Conservation (phyloP, 306 rosid species). For the Gastrolobium villosum region DNA sequence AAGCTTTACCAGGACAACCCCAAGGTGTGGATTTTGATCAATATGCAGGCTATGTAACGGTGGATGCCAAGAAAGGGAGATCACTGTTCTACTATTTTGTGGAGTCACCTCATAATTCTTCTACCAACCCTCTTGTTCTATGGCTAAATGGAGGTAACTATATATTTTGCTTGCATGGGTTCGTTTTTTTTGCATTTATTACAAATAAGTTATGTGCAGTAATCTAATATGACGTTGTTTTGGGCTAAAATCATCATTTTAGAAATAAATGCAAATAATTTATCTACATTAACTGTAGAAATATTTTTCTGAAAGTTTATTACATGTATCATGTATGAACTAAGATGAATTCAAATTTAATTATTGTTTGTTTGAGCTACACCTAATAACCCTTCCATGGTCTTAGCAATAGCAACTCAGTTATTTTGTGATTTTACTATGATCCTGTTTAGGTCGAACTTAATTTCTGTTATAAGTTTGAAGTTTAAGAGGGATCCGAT, state of each 20-base stretch:
- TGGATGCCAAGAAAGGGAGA: conserved; percentile 47
- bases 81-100: conserved; percentile 53
- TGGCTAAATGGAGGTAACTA: conserved; percentile 57
- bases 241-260: no score
- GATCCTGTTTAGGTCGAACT: not conserved
- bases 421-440: not conserved
- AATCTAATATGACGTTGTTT: no score
- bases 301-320: no score
- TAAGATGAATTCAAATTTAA: not conserved
- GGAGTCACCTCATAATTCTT: conserved; percentile 51
- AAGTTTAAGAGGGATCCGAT: not conserved
- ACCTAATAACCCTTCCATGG: not conserved
- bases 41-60: conserved; percentile 47
- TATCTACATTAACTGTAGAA: no score
- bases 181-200: no score
- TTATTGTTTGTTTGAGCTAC: conserved; percentile 7
- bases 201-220: no score
- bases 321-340: not conserved
- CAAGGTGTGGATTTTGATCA: conserved; percentile 53
- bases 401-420: not conserved
- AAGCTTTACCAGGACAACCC: conserved; percentile 54
- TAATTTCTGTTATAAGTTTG: not conserved
- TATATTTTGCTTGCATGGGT: not conserved
- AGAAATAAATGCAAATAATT: no score
- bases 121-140: conserved; percentile 51